Evolutionary conservation across 768 basidiomycete species (phyloP).

Genomic region (Sarcodon sp.): DNA sequence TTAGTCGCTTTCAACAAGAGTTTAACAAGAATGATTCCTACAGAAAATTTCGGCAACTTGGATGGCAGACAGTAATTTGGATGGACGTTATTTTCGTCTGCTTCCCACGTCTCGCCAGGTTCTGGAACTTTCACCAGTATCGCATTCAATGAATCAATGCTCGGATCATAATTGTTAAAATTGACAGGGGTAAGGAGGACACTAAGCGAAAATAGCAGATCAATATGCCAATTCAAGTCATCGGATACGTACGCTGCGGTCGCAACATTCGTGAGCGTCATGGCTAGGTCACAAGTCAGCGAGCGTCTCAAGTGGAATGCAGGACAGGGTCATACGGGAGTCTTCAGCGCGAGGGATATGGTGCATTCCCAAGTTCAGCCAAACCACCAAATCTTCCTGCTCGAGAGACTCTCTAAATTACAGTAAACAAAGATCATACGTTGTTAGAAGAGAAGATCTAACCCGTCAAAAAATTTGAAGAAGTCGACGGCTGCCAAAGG

Average conservation of each 20-base stretch:
- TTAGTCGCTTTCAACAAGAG: no score
- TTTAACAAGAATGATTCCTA: no score
- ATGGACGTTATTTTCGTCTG: constrained; percentile 42
- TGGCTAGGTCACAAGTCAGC: constrained; percentile 13
- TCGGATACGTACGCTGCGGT: constrained; percentile 29
- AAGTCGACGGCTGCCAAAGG: constrained; percentile 30
- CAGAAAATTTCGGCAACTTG: constrained; percentile 20
- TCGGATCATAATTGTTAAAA: constrained; percentile 51
- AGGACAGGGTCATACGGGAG: constrained; percentile 16
- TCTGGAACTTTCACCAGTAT: constrained; percentile 30
- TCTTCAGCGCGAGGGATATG: constrained; percentile 60
- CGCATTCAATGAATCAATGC: constrained; percentile 43
- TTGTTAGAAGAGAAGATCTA: no score
- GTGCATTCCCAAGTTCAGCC: constrained; percentile 58
- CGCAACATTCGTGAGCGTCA: constrained; percentile 43
- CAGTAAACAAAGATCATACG: no score
- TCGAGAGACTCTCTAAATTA: constrained; percentile 32
- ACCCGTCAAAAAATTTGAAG: constrained; percentile 46
- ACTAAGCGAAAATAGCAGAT: constrained; percentile 13
- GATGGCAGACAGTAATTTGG: constrained; percentile 25
- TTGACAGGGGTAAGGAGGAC: constrained; percentile 51
- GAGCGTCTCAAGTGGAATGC: no score
- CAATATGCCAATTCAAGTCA: background rate
- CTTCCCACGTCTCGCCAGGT: constrained; percentile 25
- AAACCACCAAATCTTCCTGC: constrained; percentile 53